Evolutionary conservation across 2,329 filamentous ascomycete species (phyloP).

Genomic region (Leptoxyphium fumago): DNA sequence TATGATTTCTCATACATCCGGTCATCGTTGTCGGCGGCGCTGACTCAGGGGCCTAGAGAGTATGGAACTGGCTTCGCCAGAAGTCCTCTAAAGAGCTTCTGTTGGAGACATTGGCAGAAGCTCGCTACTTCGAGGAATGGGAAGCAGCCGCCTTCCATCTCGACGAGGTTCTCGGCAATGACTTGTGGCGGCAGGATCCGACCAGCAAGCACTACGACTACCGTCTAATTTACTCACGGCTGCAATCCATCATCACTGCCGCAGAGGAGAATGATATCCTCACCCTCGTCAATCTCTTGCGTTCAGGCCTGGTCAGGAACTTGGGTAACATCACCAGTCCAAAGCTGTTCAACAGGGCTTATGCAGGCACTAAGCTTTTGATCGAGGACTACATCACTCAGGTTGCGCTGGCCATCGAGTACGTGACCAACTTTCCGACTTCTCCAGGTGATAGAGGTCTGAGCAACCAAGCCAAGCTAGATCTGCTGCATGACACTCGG

Average conservation of each 20-base stretch:
- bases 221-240: slow-evolving; percentile 62
- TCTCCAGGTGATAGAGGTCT: slow-evolving; percentile 26
- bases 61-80: slow-evolving; percentile 2
- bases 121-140: slow-evolving; percentile 70
- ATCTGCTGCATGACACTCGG: slow-evolving; percentile 72
- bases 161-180: slow-evolving; percentile 67
- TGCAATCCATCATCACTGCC: slow-evolving; percentile 26
- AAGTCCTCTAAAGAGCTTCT: slow-evolving; percentile 5
- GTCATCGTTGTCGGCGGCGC: neutral
- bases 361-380: slow-evolving; percentile 75
- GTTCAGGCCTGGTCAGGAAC: slow-evolving; percentile 65
- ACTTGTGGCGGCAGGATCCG: slow-evolving; percentile 73
- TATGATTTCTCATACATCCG: neutral
- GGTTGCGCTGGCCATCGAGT: slow-evolving; percentile 65
- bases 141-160: slow-evolving; percentile 67
- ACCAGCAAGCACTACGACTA: slow-evolving; percentile 76
- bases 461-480: slow-evolving; percentile 64
- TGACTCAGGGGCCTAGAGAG: slow-evolving; percentile 1
- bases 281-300: slow-evolving; percentile 61
- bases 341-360: slow-evolving; percentile 68
- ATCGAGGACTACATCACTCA: slow-evolving; percentile 85
- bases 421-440: slow-evolving; percentile 55
- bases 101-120: slow-evolving; percentile 6
- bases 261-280: slow-evolving; percentile 44
- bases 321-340: slow-evolving; percentile 80